phyloP scores from a whole-genome alignment of 768 basidiomycete species.

The Kwoniella sp. region DNA sequence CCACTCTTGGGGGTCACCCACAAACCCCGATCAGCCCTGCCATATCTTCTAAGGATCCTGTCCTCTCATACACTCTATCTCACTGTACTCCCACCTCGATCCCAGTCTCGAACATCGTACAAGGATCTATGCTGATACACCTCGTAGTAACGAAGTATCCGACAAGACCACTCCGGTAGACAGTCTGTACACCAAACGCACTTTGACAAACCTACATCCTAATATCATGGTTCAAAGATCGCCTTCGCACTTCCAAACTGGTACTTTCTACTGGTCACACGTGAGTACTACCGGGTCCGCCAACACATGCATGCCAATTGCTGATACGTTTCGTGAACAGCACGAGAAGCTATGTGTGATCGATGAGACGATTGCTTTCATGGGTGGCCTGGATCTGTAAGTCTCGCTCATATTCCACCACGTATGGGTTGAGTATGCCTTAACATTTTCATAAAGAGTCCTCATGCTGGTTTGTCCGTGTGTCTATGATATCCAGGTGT shows the following conservation, averaged over 20 bases:
- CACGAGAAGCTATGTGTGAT: constrained; percentile 98
- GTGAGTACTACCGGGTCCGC: constrained; percentile 62
- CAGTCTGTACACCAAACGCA: constrained; percentile 91
- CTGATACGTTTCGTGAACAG: constrained; percentile 57
- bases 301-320: too few relatives aligned
- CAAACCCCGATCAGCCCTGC: too few relatives aligned
- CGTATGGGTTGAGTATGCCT: background rate
- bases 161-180: constrained; percentile 91
- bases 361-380: constrained; percentile 95
- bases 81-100: too few relatives aligned
- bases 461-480: background rate
- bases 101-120: too few relatives aligned
- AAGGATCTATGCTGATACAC: constrained; percentile 9
- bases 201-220: constrained; percentile 73
- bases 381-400: constrained; percentile 94
- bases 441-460: background rate
- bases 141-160: constrained; percentile 84
- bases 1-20: too few relatives aligned
- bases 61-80: too few relatives aligned
- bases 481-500: too few relatives aligned
- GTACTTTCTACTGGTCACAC: constrained; percentile 98
- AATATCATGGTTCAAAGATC: constrained; percentile 97
- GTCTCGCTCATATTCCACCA: constrained; percentile 51
- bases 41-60: too few relatives aligned
- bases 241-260: constrained; percentile 95